These are phyloP conservation scores for Paraconiothyrium sp. DNA, from an alignment of 2,329 filamentous ascomycete species.

Conservation along the genomic window DNA sequence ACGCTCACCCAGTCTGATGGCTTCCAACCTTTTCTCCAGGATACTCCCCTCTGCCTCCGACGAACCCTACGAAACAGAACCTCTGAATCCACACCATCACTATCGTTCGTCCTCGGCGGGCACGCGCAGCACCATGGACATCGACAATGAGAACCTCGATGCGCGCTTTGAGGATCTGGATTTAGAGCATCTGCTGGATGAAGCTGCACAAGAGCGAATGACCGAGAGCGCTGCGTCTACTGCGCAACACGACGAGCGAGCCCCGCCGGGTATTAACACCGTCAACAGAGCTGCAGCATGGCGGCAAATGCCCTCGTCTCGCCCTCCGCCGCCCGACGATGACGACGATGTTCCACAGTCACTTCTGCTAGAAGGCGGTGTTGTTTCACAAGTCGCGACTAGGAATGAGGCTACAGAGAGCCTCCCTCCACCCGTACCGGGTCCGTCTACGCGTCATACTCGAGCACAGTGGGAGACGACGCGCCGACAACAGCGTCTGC, in stretches of 20 bases:
- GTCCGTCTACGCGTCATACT: constrained; percentile 54
- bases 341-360: constrained; percentile 73
- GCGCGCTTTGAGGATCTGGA: constrained; percentile 65
- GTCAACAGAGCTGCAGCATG: constrained; percentile 47
- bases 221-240: constrained; percentile 54
- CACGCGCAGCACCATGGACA: constrained; percentile 58
- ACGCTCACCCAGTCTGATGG: constrained; percentile 54
- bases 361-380: constrained; percentile 65
- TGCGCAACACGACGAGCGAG: constrained; percentile 39
- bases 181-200: constrained; percentile 65
- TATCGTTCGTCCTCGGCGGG: constrained; percentile 39
- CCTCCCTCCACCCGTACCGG: constrained; percentile 54
- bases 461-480: constrained; percentile 62
- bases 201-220: constrained; percentile 58
- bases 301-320: constrained; percentile 44
- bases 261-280: constrained; percentile 37
- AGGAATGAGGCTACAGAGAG: constrained; percentile 34
- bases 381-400: constrained; percentile 40
- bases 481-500: constrained; percentile 57
- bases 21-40: constrained; percentile 63
- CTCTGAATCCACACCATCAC: constrained; percentile 31
- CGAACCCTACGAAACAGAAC: constrained; percentile 57
- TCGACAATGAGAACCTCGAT: constrained; percentile 60
- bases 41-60: constrained; percentile 60
- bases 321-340: constrained; percentile 52